phyloP scores from a whole-genome alignment of 73 alveolate species.

The Paramecium primaurelia region DNA sequence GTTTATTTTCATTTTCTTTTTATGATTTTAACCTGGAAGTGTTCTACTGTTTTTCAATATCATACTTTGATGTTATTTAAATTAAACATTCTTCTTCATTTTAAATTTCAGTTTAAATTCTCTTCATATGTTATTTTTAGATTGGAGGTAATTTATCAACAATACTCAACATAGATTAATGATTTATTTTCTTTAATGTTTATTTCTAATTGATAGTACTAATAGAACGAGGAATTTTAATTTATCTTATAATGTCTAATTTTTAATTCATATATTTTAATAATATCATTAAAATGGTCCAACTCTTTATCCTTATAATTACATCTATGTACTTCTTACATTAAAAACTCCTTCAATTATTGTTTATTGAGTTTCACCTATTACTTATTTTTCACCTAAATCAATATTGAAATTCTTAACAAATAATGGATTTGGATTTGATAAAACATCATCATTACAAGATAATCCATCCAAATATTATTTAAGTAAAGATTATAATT shows the following conservation, averaged over 20 bases:
- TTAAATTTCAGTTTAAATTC: background rate
- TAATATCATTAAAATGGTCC: slow-evolving; percentile 40
- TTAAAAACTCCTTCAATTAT: slow-evolving; percentile 86
- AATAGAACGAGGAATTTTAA: background rate
- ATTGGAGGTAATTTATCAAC: background rate
- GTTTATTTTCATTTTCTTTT: background rate
- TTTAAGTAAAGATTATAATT: slow-evolving; percentile 90
- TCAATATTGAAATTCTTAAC: slow-evolving; percentile 91
- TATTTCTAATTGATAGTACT: background rate
- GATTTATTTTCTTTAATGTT: background rate
- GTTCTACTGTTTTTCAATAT: background rate
- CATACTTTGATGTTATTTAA: background rate
- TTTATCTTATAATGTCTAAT: background rate
- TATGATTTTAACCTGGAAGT: background rate
- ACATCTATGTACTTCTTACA: slow-evolving; percentile 54
- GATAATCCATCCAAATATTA: slow-evolving; percentile 96
- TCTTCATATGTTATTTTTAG: background rate
- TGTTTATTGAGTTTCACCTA: slow-evolving; percentile 81
- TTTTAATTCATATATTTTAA: slow-evolving; percentile 2
- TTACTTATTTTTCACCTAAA: slow-evolving; percentile 91
- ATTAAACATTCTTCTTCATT: background rate
- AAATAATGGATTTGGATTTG: slow-evolving; percentile 88
- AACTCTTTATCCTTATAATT: slow-evolving; percentile 55
- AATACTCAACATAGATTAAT: background rate
- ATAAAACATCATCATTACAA: slow-evolving; percentile 97